Conservation (phyloP, 805 yeast species). For the Grigorovia humatica region DNA sequence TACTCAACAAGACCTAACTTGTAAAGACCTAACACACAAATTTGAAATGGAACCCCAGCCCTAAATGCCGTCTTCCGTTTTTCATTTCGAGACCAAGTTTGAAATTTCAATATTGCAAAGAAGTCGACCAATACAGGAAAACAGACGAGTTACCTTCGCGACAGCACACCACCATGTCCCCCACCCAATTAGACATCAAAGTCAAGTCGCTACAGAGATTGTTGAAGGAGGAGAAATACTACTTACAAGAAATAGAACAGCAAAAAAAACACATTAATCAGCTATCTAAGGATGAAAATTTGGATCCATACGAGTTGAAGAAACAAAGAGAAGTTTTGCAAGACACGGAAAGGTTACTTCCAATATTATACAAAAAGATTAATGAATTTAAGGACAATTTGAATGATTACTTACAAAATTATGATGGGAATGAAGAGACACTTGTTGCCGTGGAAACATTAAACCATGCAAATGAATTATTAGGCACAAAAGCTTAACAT, state of each 20-base stretch:
- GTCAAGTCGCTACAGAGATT: conserved; percentile 58
- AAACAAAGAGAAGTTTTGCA: conserved; percentile 40
- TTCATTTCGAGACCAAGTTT: not conserved
- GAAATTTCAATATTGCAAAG: not conserved
- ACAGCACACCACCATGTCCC: conserved; percentile 42
- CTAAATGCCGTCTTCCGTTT: not conserved
- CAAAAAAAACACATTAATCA: conserved; percentile 40
- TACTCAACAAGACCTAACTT: not conserved
- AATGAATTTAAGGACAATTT: conserved; percentile 31
- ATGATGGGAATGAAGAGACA: conserved; percentile 28
- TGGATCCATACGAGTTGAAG: conserved; percentile 59
- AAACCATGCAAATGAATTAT: conserved; percentile 18
- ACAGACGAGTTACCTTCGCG: not conserved
- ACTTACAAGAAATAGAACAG: conserved; percentile 47
- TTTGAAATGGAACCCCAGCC: too few species aligned
- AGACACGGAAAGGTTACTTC: conserved; percentile 46
- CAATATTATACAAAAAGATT: conserved; percentile 37
- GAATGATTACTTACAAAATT: conserved; percentile 30
- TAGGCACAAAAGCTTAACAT: conserved; percentile 7
- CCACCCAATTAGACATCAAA: conserved; percentile 61
- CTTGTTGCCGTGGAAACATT: conserved; percentile 21
- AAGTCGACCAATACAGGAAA: not conserved
- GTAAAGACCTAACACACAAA: too few species aligned
- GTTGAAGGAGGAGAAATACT: conserved; percentile 53
- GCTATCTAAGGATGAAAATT: conserved; percentile 34